Base-by-base conservation (phyloP, 2,329 filamentous ascomycete genomes). In the Sporothrix brasiliensis region DNA sequence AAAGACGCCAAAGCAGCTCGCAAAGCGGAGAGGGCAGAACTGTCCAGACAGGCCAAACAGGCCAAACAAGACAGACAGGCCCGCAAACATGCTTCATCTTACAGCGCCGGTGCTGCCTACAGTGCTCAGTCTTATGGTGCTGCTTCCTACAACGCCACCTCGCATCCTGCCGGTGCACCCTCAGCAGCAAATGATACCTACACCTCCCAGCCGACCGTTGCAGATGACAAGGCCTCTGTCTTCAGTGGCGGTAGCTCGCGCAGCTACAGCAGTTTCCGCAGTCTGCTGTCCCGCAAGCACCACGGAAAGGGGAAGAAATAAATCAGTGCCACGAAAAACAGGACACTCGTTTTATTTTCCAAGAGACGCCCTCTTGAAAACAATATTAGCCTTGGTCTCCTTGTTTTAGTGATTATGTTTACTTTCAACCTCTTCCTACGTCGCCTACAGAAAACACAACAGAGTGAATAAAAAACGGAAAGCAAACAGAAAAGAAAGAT, bases 211-310 rank as follows among this genome's bases (percentile, higher is more conserved):
- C 24, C 21, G 13, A 6, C 13, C 39, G 16, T 9, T 24, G 24
- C 44, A 2, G 56, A 70, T 34, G 76, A 76, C 74, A 71, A 71
- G 7, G 74, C 76, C 52, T 79, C 77, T 30, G 53, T 76, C 60
- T 71, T 74, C 41, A 75, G 74, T 49, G 74, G 72, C 72, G 16
- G 30, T 63, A 73, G 69, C 69, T 74, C 77, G 73, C 72, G 71
- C 56, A 58, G 74, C 73, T 73, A 70, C 47, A 44, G 72, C 47
- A 56, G 70, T 54, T 71, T 76, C 39, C 52, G 63, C 63, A 67
- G 63, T 19, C 34, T 68, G 44, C 13, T 58, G 69, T 41, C 66
- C 9, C 66, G 70, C 56, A 68, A 71, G 65, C 14, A 24, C 56
- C 21, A 68, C 14, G 34, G 9, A 44, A 50, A 54, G 19, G 21